Percentiles rank a stretch among this genome's conserved stretches.
phyloP scores from a whole-genome alignment of 371 early-diverging fungal species.

The Rhizomucor miehei region DNA sequence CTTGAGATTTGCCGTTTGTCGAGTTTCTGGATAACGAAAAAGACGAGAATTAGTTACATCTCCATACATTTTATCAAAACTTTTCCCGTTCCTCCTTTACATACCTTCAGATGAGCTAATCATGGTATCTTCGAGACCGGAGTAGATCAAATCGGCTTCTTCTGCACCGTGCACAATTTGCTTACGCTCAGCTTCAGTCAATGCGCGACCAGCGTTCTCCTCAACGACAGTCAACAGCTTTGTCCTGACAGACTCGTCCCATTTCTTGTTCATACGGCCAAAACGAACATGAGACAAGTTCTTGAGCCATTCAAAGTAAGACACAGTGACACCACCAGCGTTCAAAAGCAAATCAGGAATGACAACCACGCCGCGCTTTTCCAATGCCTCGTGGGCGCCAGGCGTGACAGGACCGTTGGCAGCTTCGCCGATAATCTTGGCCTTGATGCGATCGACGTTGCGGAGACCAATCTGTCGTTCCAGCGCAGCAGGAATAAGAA shows the following conservation, averaged over 20 bases:
- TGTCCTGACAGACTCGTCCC: conserved; percentile 82
- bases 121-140: conserved; percentile 91
- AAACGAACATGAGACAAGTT: conserved; percentile 86
- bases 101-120: conserved; percentile 64
- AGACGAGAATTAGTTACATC: neutral
- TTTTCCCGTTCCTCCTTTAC: too few relatives aligned
- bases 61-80: neutral
- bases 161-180: conserved; percentile 86
- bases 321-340: conserved; percentile 88
- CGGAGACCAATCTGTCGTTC: conserved; percentile 83
- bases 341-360: conserved; percentile 83
- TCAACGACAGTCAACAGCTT: conserved; percentile 79
- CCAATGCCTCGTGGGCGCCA: conserved; percentile 71
- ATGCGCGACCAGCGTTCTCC: conserved; percentile 63
- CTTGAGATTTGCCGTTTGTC: conserved; percentile 55
- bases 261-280: conserved; percentile 89
- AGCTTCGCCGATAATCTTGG: conserved; percentile 87
- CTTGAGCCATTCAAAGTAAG: conserved; percentile 86
- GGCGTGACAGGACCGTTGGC: conserved; percentile 90
- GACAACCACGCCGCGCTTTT: conserved; percentile 64
- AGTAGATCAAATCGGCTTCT: conserved; percentile 89
- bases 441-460: conserved; percentile 76
- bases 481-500: conserved; percentile 83
- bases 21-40: conserved; percentile 28
- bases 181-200: conserved; percentile 75